Evolutionary conservation across 176 grass and related monocot genomes (phyloP), one percentile per base, ranked within the genome.

Genomic region (Triticum aestivum): DNA sequence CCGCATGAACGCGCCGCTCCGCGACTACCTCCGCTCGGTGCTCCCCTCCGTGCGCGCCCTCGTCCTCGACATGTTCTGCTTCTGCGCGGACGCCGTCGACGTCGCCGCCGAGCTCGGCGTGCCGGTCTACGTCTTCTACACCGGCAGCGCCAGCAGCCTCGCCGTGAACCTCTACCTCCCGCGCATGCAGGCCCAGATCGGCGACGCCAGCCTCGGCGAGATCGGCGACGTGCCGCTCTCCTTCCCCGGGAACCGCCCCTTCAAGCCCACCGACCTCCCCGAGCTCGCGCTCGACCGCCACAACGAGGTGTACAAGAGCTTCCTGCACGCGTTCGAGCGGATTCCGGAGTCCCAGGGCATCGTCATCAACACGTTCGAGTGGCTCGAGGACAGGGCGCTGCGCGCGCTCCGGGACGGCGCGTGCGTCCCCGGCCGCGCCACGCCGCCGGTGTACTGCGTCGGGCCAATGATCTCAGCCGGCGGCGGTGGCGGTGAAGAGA

Each of bases 61-160:
- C 47, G 17, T 77, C 27, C 74, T 77, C 27, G 74, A 77, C 74
- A 77, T 77, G 47, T 56, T 77, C 47, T 77, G 74, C 74, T 77
- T 77, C 74, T 77, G 74, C 74, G 74, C 32, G 47, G 47, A 77
- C 74, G 74, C 74, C 47, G 49, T 58, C 27, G 74, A 77, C 74
- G 74, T 77, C 15, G 74, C 74, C 17, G 15, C 47, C 17, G 74
- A 77, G 29, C 74, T 77, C 17, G 47, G 74, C 74, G 26, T 77
- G 27, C 74, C 74, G 27, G 47, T 2, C 27, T 77, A 77, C 74
- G 47, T 77, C 14, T 77, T 77, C 27, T 77, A 34, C 74, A 56
- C 74, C 49, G 15, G 47, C 15, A 77, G 74, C 74, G 74, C 74
- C 27, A 77, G 74, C 74, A 77, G 47, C 74, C 74, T 77, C 27